These are phyloP conservation scores for Eremochloa ophiuroides DNA, from an alignment of 176 grass and related monocot species.

Conservation along the genomic window DNA sequence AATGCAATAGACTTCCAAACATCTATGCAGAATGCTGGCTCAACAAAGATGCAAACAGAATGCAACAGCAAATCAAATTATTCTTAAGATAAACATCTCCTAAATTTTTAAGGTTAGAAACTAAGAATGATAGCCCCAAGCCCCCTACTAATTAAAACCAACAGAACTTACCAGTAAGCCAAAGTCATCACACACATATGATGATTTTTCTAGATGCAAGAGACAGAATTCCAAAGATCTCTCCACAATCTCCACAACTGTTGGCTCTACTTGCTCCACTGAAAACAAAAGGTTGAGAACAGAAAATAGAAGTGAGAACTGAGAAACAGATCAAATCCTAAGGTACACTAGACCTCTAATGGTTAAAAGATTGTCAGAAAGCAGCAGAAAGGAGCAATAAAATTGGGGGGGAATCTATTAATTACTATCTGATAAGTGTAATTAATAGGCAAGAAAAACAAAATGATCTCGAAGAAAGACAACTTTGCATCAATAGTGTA, in stretches of 20 bases:
- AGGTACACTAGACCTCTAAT: not conserved
- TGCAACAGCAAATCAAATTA: slow-evolving; percentile 13
- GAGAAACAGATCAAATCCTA: slow-evolving; percentile 33
- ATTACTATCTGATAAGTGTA: slow-evolving; percentile 4
- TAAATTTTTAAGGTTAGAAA: slow-evolving; percentile 10
- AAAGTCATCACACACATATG: slow-evolving; percentile 65
- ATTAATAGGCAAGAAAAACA: not conserved
- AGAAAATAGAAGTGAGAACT: slow-evolving; percentile 30
- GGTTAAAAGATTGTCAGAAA: not conserved
- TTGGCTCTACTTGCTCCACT: slow-evolving; percentile 71
- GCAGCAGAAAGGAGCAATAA: not conserved
- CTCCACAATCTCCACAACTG: slow-evolving; percentile 58
- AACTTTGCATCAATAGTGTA: not conserved
- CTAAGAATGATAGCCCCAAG: not conserved
- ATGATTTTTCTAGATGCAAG: slow-evolving; percentile 74
- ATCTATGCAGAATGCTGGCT: slow-evolving; percentile 23
- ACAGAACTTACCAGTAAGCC: slow-evolving; percentile 57
- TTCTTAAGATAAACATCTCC: slow-evolving; percentile 10
- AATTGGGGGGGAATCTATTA: not conserved
- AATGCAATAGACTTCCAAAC: slow-evolving; percentile 14
- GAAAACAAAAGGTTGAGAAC: slow-evolving; percentile 18
- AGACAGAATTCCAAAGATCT: slow-evolving; percentile 82
- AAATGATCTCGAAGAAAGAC: not conserved
- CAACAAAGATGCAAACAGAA: slow-evolving; percentile 16
- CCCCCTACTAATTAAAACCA: slow-evolving; percentile 29